phyloP scores from a whole-genome alignment of 2,329 filamentous ascomycete species.

The Ophiosphaerella korrae region DNA sequence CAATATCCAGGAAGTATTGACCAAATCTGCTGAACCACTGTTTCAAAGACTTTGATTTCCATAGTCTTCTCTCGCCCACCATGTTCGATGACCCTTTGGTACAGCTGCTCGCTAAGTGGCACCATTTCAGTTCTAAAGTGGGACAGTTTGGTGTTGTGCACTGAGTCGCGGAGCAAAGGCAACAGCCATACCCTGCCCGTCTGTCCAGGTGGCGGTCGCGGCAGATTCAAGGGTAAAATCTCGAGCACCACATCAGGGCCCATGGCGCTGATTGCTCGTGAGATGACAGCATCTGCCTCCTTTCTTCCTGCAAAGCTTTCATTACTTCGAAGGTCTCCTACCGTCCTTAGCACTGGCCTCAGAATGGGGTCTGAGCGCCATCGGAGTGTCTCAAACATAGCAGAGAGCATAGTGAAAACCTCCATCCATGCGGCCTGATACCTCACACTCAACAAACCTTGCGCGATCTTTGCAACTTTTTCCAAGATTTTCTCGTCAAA shows the following conservation, averaged over 20 bases:
- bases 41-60: constrained; percentile 98
- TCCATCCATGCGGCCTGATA: constrained; percentile 95
- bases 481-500: constrained; percentile 90
- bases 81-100: constrained; percentile 84
- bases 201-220: constrained; percentile 75
- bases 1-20: constrained; percentile 92
- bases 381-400: constrained; percentile 83
- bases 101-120: constrained; percentile 87
- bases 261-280: constrained; percentile 86
- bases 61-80: constrained; percentile 85
- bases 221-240: constrained; percentile 84
- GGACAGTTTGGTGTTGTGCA: constrained; percentile 82
- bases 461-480: constrained; percentile 75
- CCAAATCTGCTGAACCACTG: constrained; percentile 94
- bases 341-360: constrained; percentile 72
- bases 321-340: constrained; percentile 87
- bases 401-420: constrained; percentile 84
- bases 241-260: constrained; percentile 83
- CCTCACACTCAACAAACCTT: constrained; percentile 80
- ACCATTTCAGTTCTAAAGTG: constrained; percentile 89
- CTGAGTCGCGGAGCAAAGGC: constrained; percentile 85
- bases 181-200: constrained; percentile 93
- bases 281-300: constrained; percentile 88
- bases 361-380: constrained; percentile 86
- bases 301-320: constrained; percentile 92